These are phyloP conservation scores for Rutstroemia sydowiana DNA, from an alignment of 2,329 filamentous ascomycete genomes.

Conservation along the genomic window DNA sequence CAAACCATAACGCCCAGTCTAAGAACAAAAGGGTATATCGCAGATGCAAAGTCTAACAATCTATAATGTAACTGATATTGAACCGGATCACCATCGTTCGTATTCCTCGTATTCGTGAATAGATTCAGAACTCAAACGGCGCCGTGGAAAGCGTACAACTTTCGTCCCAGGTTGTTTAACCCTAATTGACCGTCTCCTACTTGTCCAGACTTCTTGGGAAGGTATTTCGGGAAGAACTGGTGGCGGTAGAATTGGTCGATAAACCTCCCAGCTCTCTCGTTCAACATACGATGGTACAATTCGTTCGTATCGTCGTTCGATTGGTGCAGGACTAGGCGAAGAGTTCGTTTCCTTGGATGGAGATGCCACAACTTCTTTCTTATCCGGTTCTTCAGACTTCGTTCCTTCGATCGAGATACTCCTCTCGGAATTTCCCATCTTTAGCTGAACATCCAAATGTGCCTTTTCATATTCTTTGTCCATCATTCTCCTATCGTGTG, in stretches of 20 bases:
- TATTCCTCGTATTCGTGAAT: slow-evolving; percentile 10
- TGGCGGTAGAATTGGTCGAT: not conserved
- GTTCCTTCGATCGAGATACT: not conserved
- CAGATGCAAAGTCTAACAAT: no score
- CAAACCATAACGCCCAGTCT: no score
- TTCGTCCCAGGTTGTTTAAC: not conserved
- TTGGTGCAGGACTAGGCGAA: not conserved
- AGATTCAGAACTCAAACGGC: slow-evolving; percentile 1
- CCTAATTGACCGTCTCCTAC: not conserved
- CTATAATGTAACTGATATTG: no score
- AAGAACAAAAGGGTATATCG: no score
- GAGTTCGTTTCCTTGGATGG: not conserved
- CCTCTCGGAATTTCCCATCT: slow-evolving; percentile 1
- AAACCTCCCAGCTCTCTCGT: not conserved
- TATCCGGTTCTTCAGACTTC: not conserved
- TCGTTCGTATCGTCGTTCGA: not conserved
- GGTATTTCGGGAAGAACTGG: not conserved
- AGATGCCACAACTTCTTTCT: not conserved
- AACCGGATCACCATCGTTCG: no score
- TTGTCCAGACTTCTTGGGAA: not conserved
- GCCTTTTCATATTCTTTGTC: slow-evolving; percentile 11
- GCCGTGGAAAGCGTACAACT: not conserved
- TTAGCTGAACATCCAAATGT: slow-evolving; percentile 6
- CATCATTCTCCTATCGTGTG: slow-evolving; percentile 9
- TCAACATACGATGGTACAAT: not conserved